Conservation (phyloP, 2,329 filamentous ascomycete species). For the Neopestalotiopsis clavispora region DNA sequence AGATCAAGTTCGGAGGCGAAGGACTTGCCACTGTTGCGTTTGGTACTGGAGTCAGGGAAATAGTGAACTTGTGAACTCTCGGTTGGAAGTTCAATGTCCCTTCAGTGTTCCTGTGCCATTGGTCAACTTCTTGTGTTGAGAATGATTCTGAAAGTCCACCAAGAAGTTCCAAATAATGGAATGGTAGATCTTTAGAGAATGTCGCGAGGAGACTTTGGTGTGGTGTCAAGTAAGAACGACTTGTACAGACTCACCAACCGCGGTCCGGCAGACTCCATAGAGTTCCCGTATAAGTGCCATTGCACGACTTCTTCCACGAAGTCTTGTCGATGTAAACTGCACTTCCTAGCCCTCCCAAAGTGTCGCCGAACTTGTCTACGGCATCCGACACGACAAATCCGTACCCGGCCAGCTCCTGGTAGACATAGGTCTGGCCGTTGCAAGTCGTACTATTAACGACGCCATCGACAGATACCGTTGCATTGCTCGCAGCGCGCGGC, state of each 20-base stretch:
- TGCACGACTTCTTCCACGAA: conserved; percentile 61
- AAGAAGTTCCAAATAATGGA: too few species aligned
- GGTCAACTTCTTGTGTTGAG: neutral
- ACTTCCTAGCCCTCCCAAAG: conserved; percentile 69
- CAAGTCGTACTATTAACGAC: conserved; percentile 46
- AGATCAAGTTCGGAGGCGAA: conserved; percentile 62
- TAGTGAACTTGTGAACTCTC: conserved; percentile 69
- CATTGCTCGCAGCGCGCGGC: neutral
- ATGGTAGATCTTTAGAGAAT: neutral
- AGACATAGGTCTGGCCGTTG: conserved; percentile 66
- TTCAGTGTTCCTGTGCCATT: conserved; percentile 61
- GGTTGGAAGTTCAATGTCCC: conserved; percentile 72
- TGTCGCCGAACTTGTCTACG: conserved; percentile 72
- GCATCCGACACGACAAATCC: conserved; percentile 63
- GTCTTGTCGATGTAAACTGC: conserved; percentile 59
- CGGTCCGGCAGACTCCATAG: conserved; percentile 70
- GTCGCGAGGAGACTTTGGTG: too few species aligned
- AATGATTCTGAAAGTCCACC: too few species aligned
- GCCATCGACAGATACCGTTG: neutral
- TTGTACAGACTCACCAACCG: conserved; percentile 56
- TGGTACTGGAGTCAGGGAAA: conserved; percentile 60
- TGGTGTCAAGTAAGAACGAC: too few species aligned
- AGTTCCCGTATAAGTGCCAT: conserved; percentile 61
- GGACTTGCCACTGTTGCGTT: conserved; percentile 57
- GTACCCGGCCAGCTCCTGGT: conserved; percentile 70